Base-by-base conservation (phyloP, 257 asterid genomes). In the Petunia axillaris region DNA sequence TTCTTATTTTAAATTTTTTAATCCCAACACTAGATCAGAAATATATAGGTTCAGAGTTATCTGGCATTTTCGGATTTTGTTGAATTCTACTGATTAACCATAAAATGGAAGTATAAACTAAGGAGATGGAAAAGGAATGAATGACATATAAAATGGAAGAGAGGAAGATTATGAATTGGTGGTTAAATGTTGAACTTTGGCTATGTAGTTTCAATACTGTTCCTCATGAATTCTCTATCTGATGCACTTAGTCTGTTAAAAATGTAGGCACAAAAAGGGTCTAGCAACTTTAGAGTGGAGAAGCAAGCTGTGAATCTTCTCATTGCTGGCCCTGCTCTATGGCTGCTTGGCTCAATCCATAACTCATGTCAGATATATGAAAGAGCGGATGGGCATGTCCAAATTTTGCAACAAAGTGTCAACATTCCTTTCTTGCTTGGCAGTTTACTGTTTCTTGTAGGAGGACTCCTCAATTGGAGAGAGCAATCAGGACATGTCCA, bases 351-450 rank as follows among this genome's bases (percentile, higher is more conserved):
- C 63, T 94, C 98, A 14, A 87, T 92, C 81, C 96, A 87, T 13
- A 94, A 94, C 79, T 89, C 97, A 0, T 94, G 98, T 63, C 99
- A 96, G 83, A 89, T 94, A 60, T 96, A 96, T 16, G 98, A 96
- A 87, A 88, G 97, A 82, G 93, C 97, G 0, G 95, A 88, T 79
- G 97, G 91, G 8, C 89, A 90, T 71, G 84, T 96, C 48, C 99
- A 94, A 80, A 89, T 96, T 67, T 78, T 96, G 85, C 99, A 96
- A 86, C 85, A 86, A 54, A 83, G 92, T 11, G 93, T 96, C 59
- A 87, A 87, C 39, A 80, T 96, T 37, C 99, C 98, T 2, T 92
- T 92, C 88, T 77, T 91, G 85, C 66, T 91, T 83, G 91, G 93
- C 38, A 94, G 98, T 80, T 75, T 89, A 90, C 77, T 92, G 53